Conservation (phyloP, 1,284 basidiomycete genomes). For the Sanghuangporus weigelae region DNA sequence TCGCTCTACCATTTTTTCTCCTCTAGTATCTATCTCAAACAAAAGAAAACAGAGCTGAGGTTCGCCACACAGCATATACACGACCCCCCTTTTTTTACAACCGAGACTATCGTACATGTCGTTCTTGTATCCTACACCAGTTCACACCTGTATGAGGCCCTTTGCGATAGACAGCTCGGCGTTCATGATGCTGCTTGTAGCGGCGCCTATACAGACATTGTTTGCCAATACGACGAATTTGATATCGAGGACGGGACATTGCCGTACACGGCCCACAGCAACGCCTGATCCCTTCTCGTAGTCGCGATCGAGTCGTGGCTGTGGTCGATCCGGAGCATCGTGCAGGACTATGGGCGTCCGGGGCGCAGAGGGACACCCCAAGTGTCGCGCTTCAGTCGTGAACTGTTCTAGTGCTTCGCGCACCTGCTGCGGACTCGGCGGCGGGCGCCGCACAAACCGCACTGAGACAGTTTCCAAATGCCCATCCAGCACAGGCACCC, state of each 20-base stretch:
- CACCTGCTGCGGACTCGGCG: slow-evolving; percentile 86
- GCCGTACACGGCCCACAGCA: slow-evolving; percentile 85
- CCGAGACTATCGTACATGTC: slow-evolving; percentile 6
- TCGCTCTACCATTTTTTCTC: not conserved
- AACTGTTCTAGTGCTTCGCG: slow-evolving; percentile 76
- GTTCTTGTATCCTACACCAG: not conserved
- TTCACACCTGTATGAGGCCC: slow-evolving; percentile 41
- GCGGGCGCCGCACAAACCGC: slow-evolving; percentile 74
- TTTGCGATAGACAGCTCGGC: slow-evolving; percentile 91
- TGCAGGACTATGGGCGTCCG: slow-evolving; percentile 86
- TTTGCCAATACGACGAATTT: slow-evolving; percentile 95
- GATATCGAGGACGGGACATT: slow-evolving; percentile 90
- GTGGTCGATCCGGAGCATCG: slow-evolving; percentile 90
- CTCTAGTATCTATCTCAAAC: not conserved
- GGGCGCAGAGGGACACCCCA: slow-evolving; percentile 85
- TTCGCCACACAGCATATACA: not conserved
- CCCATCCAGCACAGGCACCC: slow-evolving; percentile 91
- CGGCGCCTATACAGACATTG: slow-evolving; percentile 95
- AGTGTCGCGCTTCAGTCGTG: slow-evolving; percentile 74
- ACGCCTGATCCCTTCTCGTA: slow-evolving; percentile 92
- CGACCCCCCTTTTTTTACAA: not conserved
- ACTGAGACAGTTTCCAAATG: slow-evolving; percentile 88
- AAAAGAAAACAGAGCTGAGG: not conserved
- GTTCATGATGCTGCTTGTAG: slow-evolving; percentile 97
- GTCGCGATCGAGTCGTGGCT: slow-evolving; percentile 90